These are phyloP conservation scores for Xylariaceae sp. DNA, from an alignment of 2,329 filamentous ascomycete species.

Conservation along the genomic window DNA sequence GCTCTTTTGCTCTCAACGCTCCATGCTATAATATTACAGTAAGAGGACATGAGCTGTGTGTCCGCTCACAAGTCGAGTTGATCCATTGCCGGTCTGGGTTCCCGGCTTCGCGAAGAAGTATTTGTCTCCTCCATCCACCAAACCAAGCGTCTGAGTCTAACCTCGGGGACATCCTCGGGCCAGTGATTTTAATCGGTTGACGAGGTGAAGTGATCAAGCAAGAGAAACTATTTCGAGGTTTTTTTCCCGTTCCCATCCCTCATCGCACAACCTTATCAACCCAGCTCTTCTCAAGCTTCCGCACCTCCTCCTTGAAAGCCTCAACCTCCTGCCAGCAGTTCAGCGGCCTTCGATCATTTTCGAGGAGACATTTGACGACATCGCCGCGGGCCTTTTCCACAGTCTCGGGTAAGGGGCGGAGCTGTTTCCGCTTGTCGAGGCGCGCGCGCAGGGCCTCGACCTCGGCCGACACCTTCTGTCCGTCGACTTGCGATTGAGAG, in stretches of 20 bases:
- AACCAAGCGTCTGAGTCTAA: neutral
- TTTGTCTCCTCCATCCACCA: neutral
- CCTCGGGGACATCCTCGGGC: neutral
- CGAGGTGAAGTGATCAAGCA: neutral
- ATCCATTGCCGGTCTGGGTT: neutral
- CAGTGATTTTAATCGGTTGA: neutral
- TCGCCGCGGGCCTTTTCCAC: conserved; percentile 78
- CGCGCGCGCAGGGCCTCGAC: conserved; percentile 64
- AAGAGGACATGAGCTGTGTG: conserved; percentile 19
- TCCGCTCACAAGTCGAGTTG: conserved; percentile 10
- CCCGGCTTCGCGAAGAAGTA: neutral
- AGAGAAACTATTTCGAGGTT: neutral
- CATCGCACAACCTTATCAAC: conserved; percentile 76
- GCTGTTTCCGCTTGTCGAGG: conserved; percentile 67
- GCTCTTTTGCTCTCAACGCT: conserved; percentile 31
- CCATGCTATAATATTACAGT: conserved; percentile 43
- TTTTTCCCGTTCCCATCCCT: conserved; percentile 1
- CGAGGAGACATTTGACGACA: conserved; percentile 80
- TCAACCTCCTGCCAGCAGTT: conserved; percentile 96
- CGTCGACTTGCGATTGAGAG: conserved; percentile 38
- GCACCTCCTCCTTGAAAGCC: conserved; percentile 87
- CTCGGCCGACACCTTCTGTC: conserved; percentile 64
- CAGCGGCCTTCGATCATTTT: conserved; percentile 85
- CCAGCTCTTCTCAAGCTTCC: conserved; percentile 84
- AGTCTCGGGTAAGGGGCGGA: conserved; percentile 71